Base-by-base conservation (phyloP, 768 basidiomycete species). In the Pholiota molesta region DNA sequence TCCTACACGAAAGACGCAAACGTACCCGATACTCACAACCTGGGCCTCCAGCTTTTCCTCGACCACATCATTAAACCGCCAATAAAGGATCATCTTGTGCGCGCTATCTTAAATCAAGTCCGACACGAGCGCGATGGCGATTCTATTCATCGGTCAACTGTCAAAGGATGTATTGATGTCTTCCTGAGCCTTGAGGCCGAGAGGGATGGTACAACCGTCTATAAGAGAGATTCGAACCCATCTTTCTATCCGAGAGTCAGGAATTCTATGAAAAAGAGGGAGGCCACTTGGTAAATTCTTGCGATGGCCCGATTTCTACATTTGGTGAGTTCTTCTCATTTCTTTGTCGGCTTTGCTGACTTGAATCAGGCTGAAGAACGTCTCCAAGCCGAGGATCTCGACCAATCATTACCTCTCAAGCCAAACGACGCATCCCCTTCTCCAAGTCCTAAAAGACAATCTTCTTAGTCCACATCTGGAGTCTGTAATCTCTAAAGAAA, bases 61-160 rank as follows among this genome's bases (percentile, higher is more conserved):
- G 82, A 87, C 60, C 87, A 88, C 62, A 94, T 97, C 69, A 86
- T 95, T 65, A 81, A 82, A 53, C 79, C 86, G 44, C 89, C 94
- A 53, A 96, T 99, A 76, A 87, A 91, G 67, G 86, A 88, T 31
- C 92, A 95, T 67, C 75, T 99, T 64, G 81, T 94, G 62, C 78
- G 83, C 10, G 92, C 94, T n/a, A 82, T 98, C 55, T 82, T 99
- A 52, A 84, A 84, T 31, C 92, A 96, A 75, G 88, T 99, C 58
- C 91, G 87, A 62, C 86, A 94, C 57, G 97, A 99, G 69, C 90
- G 97, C 16, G 91, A 96, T 64, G 95, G 95, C 26, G 92, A 91
- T 70, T 85, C 85, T 51, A 94, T 99, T 69, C 94, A 93, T 69
- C 90, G 92, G n/a, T 94, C 94, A 1, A 88, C 92, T 2, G 87